Evolutionary conservation across 805 yeast species (phyloP).

Genomic region (Saturnispora halmiae): DNA sequence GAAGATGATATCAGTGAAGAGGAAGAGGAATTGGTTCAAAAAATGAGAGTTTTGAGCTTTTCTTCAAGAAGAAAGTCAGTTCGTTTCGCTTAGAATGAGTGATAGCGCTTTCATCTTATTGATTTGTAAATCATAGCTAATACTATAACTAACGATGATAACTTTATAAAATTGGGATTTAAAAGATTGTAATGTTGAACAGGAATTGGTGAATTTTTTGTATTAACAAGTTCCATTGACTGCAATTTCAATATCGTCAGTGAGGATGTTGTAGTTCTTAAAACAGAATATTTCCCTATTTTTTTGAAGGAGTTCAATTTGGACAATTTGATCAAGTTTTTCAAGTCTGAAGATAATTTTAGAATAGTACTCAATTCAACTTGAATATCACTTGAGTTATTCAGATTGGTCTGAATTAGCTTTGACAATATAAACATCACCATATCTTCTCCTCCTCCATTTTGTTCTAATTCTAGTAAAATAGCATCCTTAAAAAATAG

Average conservation of each 20-base stretch:
- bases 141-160: constrained; percentile 4
- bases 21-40: constrained; percentile 6
- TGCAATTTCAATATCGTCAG: constrained; percentile 15
- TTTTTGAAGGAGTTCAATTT: constrained; percentile 5
- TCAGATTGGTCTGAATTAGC: constrained; percentile 22
- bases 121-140: constrained; percentile 6
- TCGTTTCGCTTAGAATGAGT: constrained; percentile 3
- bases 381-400: constrained; percentile 19
- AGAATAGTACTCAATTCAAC: constrained; percentile 22
- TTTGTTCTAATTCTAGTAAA: constrained; percentile 26
- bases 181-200: background rate
- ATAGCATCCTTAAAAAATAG: constrained; percentile 37
- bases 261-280: constrained; percentile 13
- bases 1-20: constrained; percentile 10
- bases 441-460: constrained; percentile 15
- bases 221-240: constrained; percentile 1
- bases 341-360: constrained; percentile 16
- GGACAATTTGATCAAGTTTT: constrained; percentile 9
- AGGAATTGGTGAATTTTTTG: background rate
- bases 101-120: background rate
- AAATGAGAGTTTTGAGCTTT: constrained; percentile 3
- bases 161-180: background rate
- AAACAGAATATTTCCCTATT: constrained; percentile 18
- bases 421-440: constrained; percentile 24
- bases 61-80: constrained; percentile 25